Base-by-base conservation (phyloP, 2,329 filamentous ascomycete species). In the Raffaelea albimanens region DNA sequence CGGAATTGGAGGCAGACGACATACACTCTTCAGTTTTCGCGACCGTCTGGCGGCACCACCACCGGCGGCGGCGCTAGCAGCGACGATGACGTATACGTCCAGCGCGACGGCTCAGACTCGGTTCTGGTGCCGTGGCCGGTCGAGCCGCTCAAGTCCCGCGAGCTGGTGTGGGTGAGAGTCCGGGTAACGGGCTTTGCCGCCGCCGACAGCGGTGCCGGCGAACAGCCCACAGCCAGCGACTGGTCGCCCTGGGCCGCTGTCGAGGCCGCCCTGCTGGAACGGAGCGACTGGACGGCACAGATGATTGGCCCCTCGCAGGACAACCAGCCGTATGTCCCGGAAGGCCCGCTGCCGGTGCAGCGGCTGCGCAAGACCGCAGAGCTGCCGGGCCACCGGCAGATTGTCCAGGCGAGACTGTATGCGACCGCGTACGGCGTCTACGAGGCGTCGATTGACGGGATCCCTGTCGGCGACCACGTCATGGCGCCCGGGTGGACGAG, bases 401-500 rank as follows among this genome's bases (percentile, higher is more conserved):
- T 29, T 29, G 25, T 29, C 3, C 34, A 14, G 36, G 63, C 63
- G 1, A 53, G 61, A 4, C 53, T 67, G 1, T 65, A 67, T 44
- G 57, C 61, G 23, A 65, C 63, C 1, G 57, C 57, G 2, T 51
- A 58, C 13, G 64, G 64, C 9, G 53, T 64, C 1, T 67, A 62
- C 47, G 51, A 57, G 36, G 61, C 56, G 0, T 56, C 55, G 21
- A 59, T 69, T 46, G 67, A 69, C 50, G 64, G 63, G 2, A 44
- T 51, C 16, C 50, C 41, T 21, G 56, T 64, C 9, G 58, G 55
- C 1, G 52, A 61, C 45, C 51, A 60, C 16, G 54, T 56, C 36
- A 53, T 67, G 55, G 62, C 66, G 34, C 68, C 67, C 1, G 66
- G 67, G 2, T 71, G 67, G 64, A 61, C 60, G 21, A 59, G 58